A percentile compares a stretch with the other conserved stretches of the same genome.
Evolutionary conservation across 768 basidiomycete genomes (phyloP).

Genomic region (Boletus coccyginus): DNA sequence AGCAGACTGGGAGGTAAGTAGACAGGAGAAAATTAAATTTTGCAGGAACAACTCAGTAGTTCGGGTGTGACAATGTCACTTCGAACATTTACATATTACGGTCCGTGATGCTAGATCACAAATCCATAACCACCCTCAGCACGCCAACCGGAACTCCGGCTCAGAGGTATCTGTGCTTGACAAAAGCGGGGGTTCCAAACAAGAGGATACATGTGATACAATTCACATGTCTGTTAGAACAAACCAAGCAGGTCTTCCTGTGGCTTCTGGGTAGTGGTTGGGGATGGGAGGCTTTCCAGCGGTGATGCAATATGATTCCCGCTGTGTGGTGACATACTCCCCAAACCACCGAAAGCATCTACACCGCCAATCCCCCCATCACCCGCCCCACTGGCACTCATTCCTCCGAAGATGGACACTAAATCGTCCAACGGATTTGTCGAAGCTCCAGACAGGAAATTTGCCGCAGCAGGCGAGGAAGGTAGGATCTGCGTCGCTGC

Average conservation of each 20-base stretch:
- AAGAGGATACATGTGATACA: not conserved
- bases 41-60: not conserved
- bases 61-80: too few species aligned
- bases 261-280: slow-evolving; percentile 29
- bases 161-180: not conserved
- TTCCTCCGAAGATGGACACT: slow-evolving; percentile 84
- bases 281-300: slow-evolving; percentile 22
- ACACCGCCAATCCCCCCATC: slow-evolving; percentile 11
- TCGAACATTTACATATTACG: too few species aligned
- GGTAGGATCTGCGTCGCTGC: slow-evolving; percentile 75
- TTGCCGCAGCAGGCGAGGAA: slow-evolving; percentile 70
- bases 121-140: not conserved
- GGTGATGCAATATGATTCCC: slow-evolving; percentile 7
- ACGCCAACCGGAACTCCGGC: not conserved
- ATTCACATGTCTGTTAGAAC: slow-evolving; percentile 37
- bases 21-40: not conserved
- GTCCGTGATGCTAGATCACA: too few species aligned
- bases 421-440: slow-evolving; percentile 91
- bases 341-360: slow-evolving; percentile 20
- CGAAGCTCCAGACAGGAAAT: slow-evolving; percentile 73
- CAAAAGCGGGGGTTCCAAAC: not conserved
- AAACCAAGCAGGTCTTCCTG: slow-evolving; percentile 56
- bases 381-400: slow-evolving; percentile 28
- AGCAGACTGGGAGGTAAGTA: slow-evolving; percentile 1
- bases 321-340: slow-evolving; percentile 8